Evolutionary conservation across 495 filamentous ascomycete genomes (phyloP).

Genomic region (Trichoderma erinaceum): DNA sequence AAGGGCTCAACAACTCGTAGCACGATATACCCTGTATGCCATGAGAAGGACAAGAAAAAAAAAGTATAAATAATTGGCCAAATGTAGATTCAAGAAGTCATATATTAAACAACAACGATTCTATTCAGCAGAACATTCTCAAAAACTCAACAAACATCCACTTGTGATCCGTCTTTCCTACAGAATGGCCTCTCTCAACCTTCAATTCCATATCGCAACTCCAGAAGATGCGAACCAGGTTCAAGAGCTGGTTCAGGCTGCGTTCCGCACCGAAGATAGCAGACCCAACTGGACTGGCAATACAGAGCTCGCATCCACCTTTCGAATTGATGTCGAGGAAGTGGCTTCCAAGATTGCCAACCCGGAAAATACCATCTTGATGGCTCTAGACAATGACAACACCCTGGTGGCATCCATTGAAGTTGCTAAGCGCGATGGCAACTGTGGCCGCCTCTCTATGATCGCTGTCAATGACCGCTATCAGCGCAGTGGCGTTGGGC

Average conservation of each 20-base stretch:
- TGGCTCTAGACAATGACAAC: slow-evolving; percentile 22
- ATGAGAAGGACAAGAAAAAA: not conserved
- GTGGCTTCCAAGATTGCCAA: slow-evolving; percentile 31
- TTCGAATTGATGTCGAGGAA: slow-evolving; percentile 19
- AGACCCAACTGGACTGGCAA: slow-evolving; percentile 15
- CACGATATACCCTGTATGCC: not conserved
- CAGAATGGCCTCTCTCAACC: not conserved
- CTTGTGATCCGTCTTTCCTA: not conserved
- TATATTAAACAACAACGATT: not conserved
- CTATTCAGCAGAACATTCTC: not conserved
- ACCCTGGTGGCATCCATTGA: slow-evolving; percentile 28
- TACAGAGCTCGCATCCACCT: slow-evolving; percentile 4
- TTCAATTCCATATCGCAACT: slow-evolving; percentile 15
- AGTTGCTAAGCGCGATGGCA: slow-evolving; percentile 18
- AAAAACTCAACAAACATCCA: not conserved
- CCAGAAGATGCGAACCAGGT: slow-evolving; percentile 14
- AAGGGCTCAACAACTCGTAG: not conserved
- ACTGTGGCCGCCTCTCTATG: slow-evolving; percentile 28
- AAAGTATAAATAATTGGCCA: not conserved
- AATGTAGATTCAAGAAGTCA: not conserved
- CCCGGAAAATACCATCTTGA: slow-evolving; percentile 27
- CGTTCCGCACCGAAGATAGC: slow-evolving; percentile 15
- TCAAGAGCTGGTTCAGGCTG: slow-evolving; percentile 15
- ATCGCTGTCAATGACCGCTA: slow-evolving; percentile 28
- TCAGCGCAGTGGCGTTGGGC: slow-evolving; percentile 30